Base-by-base conservation (phyloP, 1,284 basidiomycete genomes). In the Trametes pubescens region DNA sequence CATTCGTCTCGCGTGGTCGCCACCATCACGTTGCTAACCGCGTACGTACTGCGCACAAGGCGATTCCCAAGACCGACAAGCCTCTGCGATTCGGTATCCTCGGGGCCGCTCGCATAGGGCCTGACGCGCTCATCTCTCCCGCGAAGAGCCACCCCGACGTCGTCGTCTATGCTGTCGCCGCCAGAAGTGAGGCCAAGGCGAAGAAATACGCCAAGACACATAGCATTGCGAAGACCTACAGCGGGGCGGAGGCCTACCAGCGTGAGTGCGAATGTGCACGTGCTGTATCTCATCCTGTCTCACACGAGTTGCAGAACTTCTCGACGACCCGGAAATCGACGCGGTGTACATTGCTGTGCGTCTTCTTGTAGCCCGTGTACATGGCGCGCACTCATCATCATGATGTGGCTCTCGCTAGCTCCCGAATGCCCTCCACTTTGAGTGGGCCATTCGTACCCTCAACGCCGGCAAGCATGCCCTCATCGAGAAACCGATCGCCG, bases 371-470 rank as follows among this genome's bases (percentile, higher is more conserved):
- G 29, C 21, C 22, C 21, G 16, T 21, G 10, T 34, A 35, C n/a
- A 21, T 35, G 49, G 18, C 22, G 7, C 18, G 21, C 44, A 4
- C 49, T 51, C 29, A 51, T n/a, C 26, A 4, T 14, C 2, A 6
- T 6, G n/a, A n/a, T n/a, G 2, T 18, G 3, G 48, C 34, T 32
- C 59, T 55, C 49, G 60, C 18, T 61, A 88, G 82, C 79, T 91
- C 0, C 90, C 90, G 0, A 90, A 90, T 66, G 84, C 82, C 2
- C 75, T 91, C n/a, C 90, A 92, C 71, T 90, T 82, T 65, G 90
- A 92, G 70, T 93, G 90, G 90, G 88, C 90, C 0, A 87, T 90
- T 82, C 91, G 90, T 67, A 87, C 88, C 6, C 80, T 93, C 24
- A 76, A 78, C 8, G 86, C 87, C 0, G 87, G 89, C 3, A 92